Percentiles rank a stretch among this genome's conserved stretches.
phyloP scores from a whole-genome alignment of 495 filamentous ascomycete species.

The Penicillium bialowiezense region DNA sequence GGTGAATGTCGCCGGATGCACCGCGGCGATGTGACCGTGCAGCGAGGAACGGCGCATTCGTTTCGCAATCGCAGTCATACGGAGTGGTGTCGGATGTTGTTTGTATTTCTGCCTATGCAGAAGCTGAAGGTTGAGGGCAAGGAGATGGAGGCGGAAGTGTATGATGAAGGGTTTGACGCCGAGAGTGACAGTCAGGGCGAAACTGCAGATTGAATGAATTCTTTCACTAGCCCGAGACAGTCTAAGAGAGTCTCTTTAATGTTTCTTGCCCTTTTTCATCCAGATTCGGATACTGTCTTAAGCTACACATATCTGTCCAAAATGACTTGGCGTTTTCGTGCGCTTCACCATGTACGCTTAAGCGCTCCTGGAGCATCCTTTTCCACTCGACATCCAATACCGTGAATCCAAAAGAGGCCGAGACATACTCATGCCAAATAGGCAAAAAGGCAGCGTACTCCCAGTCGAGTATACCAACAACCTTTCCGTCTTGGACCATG shows the following conservation, averaged over 20 bases:
- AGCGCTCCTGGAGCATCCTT: conserved; percentile 7
- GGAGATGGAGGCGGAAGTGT: conserved; percentile 25
- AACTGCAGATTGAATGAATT: not conserved
- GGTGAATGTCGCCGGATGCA: conserved; percentile 56
- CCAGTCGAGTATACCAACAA: conserved; percentile 27
- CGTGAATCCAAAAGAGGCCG: conserved; percentile 12
- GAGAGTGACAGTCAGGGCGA: not conserved
- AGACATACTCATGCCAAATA: conserved; percentile 27
- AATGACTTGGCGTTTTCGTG: conserved; percentile 13
- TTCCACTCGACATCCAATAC: conserved; percentile 14
- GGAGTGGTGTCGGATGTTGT: conserved; percentile 59
- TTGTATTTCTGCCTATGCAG: conserved; percentile 37
- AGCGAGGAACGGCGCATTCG: conserved; percentile 62
- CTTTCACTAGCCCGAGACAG: too few relatives aligned
- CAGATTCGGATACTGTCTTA: conserved; percentile 23
- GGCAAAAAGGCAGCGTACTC: conserved; percentile 26
- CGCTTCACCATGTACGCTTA: conserved; percentile 7
- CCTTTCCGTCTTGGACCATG: conserved; percentile 21
- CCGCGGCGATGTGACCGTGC: conserved; percentile 65
- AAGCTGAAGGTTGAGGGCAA: conserved; percentile 24
- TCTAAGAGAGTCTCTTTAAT: conserved; percentile 16
- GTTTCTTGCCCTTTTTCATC: conserved; percentile 25
- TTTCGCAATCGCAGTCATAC: conserved; percentile 54
- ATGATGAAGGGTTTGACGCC: conserved; percentile 21
- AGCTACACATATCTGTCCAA: conserved; percentile 10